phyloP scores from a whole-genome alignment of 306 rosid genomes.

The Cucumis hystrix region DNA sequence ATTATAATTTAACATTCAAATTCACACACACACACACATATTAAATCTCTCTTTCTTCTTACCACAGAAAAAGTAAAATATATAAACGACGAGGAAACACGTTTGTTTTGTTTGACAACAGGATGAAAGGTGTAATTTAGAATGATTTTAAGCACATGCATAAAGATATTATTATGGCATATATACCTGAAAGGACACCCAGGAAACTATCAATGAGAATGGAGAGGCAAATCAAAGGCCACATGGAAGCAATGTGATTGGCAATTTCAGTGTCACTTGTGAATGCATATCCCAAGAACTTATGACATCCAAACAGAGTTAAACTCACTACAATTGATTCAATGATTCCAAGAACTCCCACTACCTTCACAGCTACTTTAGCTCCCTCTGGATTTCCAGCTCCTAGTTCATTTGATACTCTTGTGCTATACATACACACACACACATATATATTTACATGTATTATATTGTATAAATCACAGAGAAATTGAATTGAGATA shows the following conservation, averaged over 20 bases:
- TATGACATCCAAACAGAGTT: conserved; percentile 16
- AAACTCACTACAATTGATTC: conserved; percentile 28
- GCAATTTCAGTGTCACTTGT: conserved; percentile 38
- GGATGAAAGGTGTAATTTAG: too few relatives aligned
- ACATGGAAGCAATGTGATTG: conserved; percentile 14
- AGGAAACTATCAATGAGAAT: not conserved
- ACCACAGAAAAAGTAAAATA: too few relatives aligned
- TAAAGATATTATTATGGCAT: too few relatives aligned
- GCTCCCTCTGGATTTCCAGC: conserved; percentile 45
- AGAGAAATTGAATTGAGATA: too few relatives aligned
- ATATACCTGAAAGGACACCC: not conserved
- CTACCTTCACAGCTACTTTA: conserved; percentile 19
- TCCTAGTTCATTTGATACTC: conserved; percentile 58
- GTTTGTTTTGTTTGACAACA: too few relatives aligned
- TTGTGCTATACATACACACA: conserved; percentile 22
- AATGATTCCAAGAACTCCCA: conserved; percentile 18
- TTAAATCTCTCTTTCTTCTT: too few relatives aligned
- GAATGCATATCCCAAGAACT: conserved; percentile 39
- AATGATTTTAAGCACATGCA: too few relatives aligned
- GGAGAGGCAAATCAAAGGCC: conserved; percentile 9
- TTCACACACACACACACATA: too few relatives aligned
- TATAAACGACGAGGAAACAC: too few relatives aligned
- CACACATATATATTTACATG: too few relatives aligned
- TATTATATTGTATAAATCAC: not conserved
- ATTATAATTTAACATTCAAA: too few relatives aligned